Base-by-base conservation (phyloP, 306 rosid genomes). In the Trifolium repens region DNA sequence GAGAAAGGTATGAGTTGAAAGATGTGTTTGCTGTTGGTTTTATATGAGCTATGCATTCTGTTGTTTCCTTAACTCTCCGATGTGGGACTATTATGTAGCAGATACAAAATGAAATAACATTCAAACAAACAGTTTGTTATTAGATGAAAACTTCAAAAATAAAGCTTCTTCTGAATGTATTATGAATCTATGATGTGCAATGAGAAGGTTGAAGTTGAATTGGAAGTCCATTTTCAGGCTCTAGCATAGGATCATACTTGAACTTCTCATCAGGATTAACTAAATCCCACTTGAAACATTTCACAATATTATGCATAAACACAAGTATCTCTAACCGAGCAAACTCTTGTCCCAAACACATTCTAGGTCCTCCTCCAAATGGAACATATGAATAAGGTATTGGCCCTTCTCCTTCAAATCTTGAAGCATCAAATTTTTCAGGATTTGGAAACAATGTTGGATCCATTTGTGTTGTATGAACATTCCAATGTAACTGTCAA, bases 321-420 rank as follows among this genome's bases (percentile, higher is more conserved):
- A 72, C 82, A 10, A 86, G 84, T 46, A 84, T 81, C 77, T 84
- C 82, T 8, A 88, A 78, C 50, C 87, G 73, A 8, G 92, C 87
- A 64, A 79, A 85, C 72, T 88, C 92, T 69, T 79, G 84, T 14
- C 93, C 93, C 64, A 83, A 75, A 72, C 90, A 88, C 81, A 85
- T 84, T 74, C 89, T 44, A 30, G 92, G 92, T 11, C 93, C 87
- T 44, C 90, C 83, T 54, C 87, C 93, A 44, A 88, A 88, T 46
- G 90, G 88, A 73, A 79, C 80, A 12, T 57, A 74, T 42, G 87
- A 73, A 75, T 60, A 86, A 7, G 92, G 87, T 54, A 80, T 69
- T 9, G 85, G 79, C 39, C 82, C 81, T 43, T 75, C 74, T 37
- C 84, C 87, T 81, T 88, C 87, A 57, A 74, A 88, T 71, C 89